Conservation (phyloP, 2,329 filamentous ascomycete genomes). For the Neofusicoccum sp. region DNA sequence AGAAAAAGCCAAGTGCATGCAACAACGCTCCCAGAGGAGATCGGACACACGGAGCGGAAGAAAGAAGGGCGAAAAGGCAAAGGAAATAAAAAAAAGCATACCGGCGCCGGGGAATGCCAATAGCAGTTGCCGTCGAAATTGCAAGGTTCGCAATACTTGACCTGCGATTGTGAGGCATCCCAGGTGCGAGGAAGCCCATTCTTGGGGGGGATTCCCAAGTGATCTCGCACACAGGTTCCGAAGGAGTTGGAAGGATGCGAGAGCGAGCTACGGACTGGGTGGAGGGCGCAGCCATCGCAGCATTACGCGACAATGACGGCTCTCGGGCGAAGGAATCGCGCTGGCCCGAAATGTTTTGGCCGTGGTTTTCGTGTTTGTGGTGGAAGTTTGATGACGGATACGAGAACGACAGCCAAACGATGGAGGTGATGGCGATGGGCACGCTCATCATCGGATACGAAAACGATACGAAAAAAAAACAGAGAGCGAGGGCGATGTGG, state of each 20-base stretch:
- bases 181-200: neutral
- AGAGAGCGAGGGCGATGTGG: no score
- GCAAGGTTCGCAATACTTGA: neutral
- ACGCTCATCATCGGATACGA: neutral
- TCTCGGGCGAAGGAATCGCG: neutral
- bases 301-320: no score
- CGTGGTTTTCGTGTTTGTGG: neutral
- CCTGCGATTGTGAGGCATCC: neutral
- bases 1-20: no score
- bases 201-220: neutral
- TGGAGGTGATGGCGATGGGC: neutral
- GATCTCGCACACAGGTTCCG: no score
- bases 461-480: neutral
- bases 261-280: no score
- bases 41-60: no score
- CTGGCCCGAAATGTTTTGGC: neutral
- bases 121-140: neutral
- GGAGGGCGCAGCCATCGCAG: no score
- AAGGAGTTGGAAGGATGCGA: no score
- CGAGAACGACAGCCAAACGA: neutral
- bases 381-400: neutral
- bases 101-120: neutral
- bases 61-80: neutral
- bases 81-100: neutral
- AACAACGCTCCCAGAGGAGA: no score